These are phyloP conservation scores for Hypoxylon perforatum DNA, from an alignment of 495 filamentous ascomycete species.

Conservation along the genomic window DNA sequence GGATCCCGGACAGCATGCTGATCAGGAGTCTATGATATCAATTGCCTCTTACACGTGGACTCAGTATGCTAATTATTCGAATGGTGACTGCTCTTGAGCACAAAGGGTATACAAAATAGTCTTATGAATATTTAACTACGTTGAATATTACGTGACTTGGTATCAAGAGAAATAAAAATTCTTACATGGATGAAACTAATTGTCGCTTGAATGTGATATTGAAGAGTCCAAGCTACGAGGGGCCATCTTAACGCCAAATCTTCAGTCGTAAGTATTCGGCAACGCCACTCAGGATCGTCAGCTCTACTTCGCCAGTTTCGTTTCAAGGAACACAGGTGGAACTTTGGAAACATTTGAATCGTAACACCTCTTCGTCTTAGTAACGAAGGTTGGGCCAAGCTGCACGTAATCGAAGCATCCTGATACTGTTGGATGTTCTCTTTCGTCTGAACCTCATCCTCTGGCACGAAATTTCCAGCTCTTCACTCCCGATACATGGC, in stretches of 20 bases:
- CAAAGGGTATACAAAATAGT: too few relatives aligned
- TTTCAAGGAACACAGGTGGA: constrained; percentile 23
- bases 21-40: background rate
- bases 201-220: too few relatives aligned
- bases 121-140: too few relatives aligned
- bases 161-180: too few relatives aligned
- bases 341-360: constrained; percentile 25
- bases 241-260: too few relatives aligned
- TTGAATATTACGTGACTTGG: too few relatives aligned
- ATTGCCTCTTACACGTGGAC: background rate
- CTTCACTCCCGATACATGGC: background rate
- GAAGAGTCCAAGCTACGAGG: too few relatives aligned
- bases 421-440: background rate
- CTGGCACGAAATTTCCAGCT: background rate
- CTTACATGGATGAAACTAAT: too few relatives aligned
- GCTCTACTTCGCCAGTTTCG: background rate
- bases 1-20: background rate
- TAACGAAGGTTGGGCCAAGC: background rate
- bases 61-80: too few relatives aligned
- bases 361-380: background rate
- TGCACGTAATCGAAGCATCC: background rate
- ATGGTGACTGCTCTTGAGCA: too few relatives aligned
- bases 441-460: background rate
- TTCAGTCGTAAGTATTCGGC: background rate
- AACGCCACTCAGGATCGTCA: background rate